Percentiles rank a stretch among this genome's conserved stretches.
These are phyloP conservation scores for Pseudopyrenochaeta lycopersici DNA, from an alignment of 2,329 filamentous ascomycete species.

Conservation along the genomic window DNA sequence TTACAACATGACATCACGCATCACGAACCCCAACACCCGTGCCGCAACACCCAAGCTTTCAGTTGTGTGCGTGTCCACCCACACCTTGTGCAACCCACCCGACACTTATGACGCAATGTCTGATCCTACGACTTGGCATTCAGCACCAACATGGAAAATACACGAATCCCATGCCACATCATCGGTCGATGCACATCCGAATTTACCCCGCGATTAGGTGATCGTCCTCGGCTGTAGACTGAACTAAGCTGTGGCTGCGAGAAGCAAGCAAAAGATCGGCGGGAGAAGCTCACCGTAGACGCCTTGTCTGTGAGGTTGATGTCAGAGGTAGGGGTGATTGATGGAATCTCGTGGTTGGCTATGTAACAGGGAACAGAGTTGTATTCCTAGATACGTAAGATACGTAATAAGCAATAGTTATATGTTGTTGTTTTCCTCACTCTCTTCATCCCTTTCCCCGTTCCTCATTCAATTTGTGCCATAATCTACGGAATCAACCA, in stretches of 20 bases:
- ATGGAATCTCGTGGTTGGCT: conserved; percentile 1
- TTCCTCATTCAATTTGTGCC: background rate
- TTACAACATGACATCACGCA: background rate
- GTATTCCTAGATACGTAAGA: background rate
- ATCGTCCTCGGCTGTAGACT: conserved; percentile 16
- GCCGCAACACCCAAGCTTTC: background rate
- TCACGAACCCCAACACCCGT: background rate
- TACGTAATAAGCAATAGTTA: background rate
- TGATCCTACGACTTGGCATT: conserved; percentile 27
- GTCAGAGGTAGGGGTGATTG: conserved; percentile 15
- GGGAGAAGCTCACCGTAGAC: conserved; percentile 14
- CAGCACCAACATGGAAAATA: conserved; percentile 13
- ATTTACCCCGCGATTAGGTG: conserved; percentile 12
- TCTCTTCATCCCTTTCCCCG: background rate
- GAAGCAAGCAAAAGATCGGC: conserved; percentile 24
- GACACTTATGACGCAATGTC: conserved; percentile 32
- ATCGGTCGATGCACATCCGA: conserved; percentile 18
- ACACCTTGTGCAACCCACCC: background rate
- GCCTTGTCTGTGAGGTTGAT: conserved; percentile 15
- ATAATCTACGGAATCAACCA: background rate
- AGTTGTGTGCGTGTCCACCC: background rate
- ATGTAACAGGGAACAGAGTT: background rate
- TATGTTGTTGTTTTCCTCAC: background rate
- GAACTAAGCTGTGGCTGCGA: conserved; percentile 22
- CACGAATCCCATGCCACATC: conserved; percentile 5